Percentiles rank a stretch among this genome's conserved stretches.
These are phyloP conservation scores for Olyra latifolia DNA, from an alignment of 176 grass and related monocot species.

Conservation along the genomic window DNA sequence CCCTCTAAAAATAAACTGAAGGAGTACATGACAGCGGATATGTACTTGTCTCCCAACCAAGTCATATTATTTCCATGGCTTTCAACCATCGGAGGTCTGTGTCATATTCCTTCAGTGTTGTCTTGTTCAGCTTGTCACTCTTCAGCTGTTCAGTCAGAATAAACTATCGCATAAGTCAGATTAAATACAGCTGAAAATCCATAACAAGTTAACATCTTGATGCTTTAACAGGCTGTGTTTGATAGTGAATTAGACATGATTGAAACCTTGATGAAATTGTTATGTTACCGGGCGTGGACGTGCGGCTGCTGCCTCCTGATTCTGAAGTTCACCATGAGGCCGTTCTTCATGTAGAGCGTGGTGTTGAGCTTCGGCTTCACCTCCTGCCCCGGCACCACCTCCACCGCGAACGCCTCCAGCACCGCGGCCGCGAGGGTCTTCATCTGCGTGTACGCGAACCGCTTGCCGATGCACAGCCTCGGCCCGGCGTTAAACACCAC, in stretches of 20 bases:
- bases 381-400: slow-evolving; percentile 54
- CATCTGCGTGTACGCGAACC: slow-evolving; percentile 92
- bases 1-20: too few species aligned
- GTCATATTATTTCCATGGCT: neutral
- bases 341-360: slow-evolving; percentile 82
- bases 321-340: slow-evolving; percentile 59
- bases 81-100: neutral
- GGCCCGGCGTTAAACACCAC: slow-evolving; percentile 88
- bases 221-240: neutral
- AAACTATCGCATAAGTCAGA: neutral
- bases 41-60: neutral
- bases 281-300: neutral
- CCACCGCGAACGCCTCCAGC: slow-evolving; percentile 57
- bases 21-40: neutral
- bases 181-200: neutral
- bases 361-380: slow-evolving; percentile 78
- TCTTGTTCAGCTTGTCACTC: neutral
- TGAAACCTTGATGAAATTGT: slow-evolving; percentile 3
- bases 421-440: slow-evolving; percentile 69
- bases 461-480: slow-evolving; percentile 81
- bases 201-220: neutral
- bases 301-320: slow-evolving; percentile 26
- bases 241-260: neutral
- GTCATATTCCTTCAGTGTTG: neutral
- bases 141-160: slow-evolving; percentile 9